A percentile compares a stretch with the other conserved stretches of the same genome.
These are phyloP conservation scores for Mariannaea sp. DNA, from an alignment of 2,329 filamentous ascomycete genomes.

Conservation along the genomic window DNA sequence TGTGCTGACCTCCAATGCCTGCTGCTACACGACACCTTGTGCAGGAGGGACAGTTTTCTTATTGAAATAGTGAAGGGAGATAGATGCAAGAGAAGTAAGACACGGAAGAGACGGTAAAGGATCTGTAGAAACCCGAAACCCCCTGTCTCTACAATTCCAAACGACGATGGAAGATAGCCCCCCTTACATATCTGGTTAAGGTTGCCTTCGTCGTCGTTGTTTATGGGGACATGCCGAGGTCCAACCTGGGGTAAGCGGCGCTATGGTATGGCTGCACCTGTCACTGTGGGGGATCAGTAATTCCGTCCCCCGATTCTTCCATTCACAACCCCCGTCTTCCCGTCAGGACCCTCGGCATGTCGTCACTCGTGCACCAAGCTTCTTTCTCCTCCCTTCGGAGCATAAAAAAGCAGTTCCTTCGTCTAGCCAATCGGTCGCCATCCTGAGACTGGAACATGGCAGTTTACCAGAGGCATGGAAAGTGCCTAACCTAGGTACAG, in stretches of 20 bases:
- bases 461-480: background rate
- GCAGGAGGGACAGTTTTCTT: too few relatives aligned
- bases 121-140: background rate
- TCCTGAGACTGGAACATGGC: too few relatives aligned
- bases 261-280: too few relatives aligned
- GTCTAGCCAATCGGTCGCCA: constrained; percentile 6
- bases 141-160: background rate
- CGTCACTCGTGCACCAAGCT: constrained; percentile 1
- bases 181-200: constrained; percentile 5
- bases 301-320: constrained; percentile 22
- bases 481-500: too few relatives aligned
- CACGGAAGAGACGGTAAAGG: too few relatives aligned
- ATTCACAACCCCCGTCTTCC: too few relatives aligned
- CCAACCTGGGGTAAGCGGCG: constrained; percentile 16
- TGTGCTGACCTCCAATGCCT: background rate
- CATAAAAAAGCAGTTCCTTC: background rate
- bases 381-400: too few relatives aligned
- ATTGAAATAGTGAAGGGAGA: too few relatives aligned
- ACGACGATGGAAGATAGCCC: background rate
- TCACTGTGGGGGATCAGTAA: constrained; percentile 23
- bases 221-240: constrained; percentile 33
- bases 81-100: too few relatives aligned
- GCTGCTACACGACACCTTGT: too few relatives aligned
- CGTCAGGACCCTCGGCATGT: constrained; percentile 19
- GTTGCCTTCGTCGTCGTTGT: constrained; percentile 20